Base-by-base conservation (phyloP, 2,329 filamentous ascomycete genomes). In the Exserohilum rostratum region DNA sequence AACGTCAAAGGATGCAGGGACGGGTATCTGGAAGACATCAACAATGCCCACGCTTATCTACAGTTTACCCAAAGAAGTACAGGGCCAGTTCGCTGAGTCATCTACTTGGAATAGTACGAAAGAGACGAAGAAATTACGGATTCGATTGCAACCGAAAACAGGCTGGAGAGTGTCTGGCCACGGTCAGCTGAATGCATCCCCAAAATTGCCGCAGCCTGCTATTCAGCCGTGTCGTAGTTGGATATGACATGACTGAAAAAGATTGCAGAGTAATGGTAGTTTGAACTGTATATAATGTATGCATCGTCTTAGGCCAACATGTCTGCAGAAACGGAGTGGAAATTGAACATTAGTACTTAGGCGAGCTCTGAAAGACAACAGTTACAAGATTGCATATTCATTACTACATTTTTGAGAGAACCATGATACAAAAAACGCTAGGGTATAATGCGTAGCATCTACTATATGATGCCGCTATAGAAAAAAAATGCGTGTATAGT, bases 11-110 rank as follows among this genome's bases (percentile, higher is more conserved):
- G 60, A 63, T 7, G 45, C 38, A 1, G 49, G 11, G 0, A 46
- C 40, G 1, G 66, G 62, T 0, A 31, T 69, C 0, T 74, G 69
- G 70, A 74, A 74, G 22, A 73, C 62, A 1, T 73, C 71, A 4
- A 58, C 69, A 0, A 67, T 73, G 60, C 67, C 71, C 0, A 57
- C 65, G 1, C 52, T 73, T 0, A 60, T 71, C 1, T 70, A 72
- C 25, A 55, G 69, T 2, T 33, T 71, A 1, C 65, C 65, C 0
- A 53, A 64, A 9, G 65, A 68, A 1, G 49, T 60, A 0, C 62
- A 64, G 12, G 46, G 43, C 3, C 45, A 57, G 7, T 38, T 71
- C 0, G 51, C 38, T 2, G 35, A 55, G 1, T 53, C 60, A 1
- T 18, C 31, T 2, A 27, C 39, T 2, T 54, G 46, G 55, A 49